Conservation (phyloP, 352 stramenopile genomes). For the Globisporangium spiculum region DNA sequence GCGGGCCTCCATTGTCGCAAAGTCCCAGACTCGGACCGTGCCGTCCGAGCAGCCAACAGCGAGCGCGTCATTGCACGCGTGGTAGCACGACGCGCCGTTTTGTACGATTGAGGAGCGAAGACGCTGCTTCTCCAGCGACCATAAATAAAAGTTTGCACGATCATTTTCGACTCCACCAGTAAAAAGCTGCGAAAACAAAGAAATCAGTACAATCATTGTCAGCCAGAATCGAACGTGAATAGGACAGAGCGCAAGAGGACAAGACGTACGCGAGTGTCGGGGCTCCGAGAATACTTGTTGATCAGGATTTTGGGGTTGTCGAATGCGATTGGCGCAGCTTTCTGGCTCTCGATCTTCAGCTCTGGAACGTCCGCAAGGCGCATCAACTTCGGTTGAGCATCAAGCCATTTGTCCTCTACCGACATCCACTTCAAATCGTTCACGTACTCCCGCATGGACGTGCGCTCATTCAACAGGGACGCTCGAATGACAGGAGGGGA, state of each 20-base stretch:
- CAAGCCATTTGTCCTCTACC: conserved; percentile 67
- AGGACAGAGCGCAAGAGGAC: background rate
- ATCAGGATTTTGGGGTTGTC: conserved; percentile 64
- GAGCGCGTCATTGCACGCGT: conserved; percentile 77
- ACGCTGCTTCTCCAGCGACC: conserved; percentile 69
- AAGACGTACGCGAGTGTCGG: conserved; percentile 58
- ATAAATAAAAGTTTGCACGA: conserved; percentile 81
- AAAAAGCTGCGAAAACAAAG: conserved; percentile 44
- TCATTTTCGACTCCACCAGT: conserved; percentile 74
- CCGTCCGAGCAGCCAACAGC: conserved; percentile 75
- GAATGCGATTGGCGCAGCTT: conserved; percentile 46
- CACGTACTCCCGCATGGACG: conserved; percentile 85
- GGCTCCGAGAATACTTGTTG: conserved; percentile 57
- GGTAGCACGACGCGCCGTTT: conserved; percentile 64
- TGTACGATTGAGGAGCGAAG: conserved; percentile 70
- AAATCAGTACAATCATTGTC: conserved; percentile 9
- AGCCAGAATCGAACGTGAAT: background rate
- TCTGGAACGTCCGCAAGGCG: conserved; percentile 50
- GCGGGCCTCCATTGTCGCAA: conserved; percentile 54
- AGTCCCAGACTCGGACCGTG: conserved; percentile 82
- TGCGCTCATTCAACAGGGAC: conserved; percentile 79
- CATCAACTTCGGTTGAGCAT: conserved; percentile 37
- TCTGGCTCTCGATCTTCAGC: conserved; percentile 55
- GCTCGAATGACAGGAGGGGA: conserved; percentile 81
- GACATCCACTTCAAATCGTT: conserved; percentile 79